Evolutionary conservation across 1,284 basidiomycete genomes (phyloP), one percentile per base, ranked within the genome.

Genomic region (Schizophyllum amplum): DNA sequence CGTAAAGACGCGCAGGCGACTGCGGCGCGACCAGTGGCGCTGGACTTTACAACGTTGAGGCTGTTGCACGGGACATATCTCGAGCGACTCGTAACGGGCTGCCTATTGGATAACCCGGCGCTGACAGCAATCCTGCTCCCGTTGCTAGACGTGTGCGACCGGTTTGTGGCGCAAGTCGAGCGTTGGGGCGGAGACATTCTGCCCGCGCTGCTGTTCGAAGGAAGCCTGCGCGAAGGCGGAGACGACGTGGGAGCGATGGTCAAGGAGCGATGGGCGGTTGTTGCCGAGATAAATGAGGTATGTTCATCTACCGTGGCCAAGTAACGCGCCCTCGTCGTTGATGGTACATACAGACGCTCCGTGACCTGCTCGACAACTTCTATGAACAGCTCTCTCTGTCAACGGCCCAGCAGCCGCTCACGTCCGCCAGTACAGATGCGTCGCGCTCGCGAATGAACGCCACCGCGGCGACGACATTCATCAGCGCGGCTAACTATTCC

Each of bases 181-280:
- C 74, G 92, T 52, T 96, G 93, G 93, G 90, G 90, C n/a, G 93
- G 92, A 0, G 92, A 95, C 66, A 83, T 95, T 2, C 73, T 95
- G 1, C 93, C 93, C 9, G 89, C 87, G 0, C 74, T 94, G 48
- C 71, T 94, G 47, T 85, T 84, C 60, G 92, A 93, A 64, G 90
- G 88, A 23, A 89, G 86, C 64, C 67, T 88, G 52, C 74, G 75
- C 4, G 79, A 79, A 15, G 80, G 74, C 2, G 74, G 72, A 17
- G 78, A 80, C 55, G 75, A 76, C 56, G 81, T 91, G 7, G 89
- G 86, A 4, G 73, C 73, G 47, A 76, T 86, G 77, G 87, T 94
- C 0, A 76, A 78, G 61, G 86, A 92, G 64, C 78, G 92, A 52
- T 80, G 80, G 68, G 65, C 68, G 7, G 72, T 83, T 26, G 83